Evolutionary conservation across 192 early-diverging fungal genomes (phyloP), one percentile per base, ranked within the genome.

Genomic region (Kappamyces sp.): DNA sequence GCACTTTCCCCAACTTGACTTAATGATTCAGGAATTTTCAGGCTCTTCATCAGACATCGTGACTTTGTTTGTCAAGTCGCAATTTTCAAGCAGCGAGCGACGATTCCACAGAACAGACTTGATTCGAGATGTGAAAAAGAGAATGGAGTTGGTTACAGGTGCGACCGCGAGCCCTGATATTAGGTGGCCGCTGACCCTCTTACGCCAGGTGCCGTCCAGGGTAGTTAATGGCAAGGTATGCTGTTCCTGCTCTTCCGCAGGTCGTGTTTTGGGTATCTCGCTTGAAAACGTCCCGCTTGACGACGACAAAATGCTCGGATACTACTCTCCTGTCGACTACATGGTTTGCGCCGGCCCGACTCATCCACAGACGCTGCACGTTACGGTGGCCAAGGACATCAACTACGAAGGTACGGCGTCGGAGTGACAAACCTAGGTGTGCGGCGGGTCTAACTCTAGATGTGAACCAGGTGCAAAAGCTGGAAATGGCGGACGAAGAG

Each of bases 71-170:
- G 87, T 98, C 10, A 82, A 86, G 38, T 88, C 84, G 62, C 84
- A 91, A 40, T 87, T 83, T 58, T 77, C 86, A 55, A 75, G 78
- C 52, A 89, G 90, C 8, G 95, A 98, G 76, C 77, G 93, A 50
- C 81, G 95, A 2, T 89, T 98, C 55, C 87, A 90, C 55, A 88
- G 84, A 61, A 71, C 74, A 8, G 55, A 84, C 13, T 82, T 83
- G 7, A 87, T 94, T 54, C 62, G 64, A 15, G 65, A 77, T 35
- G 62, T 94, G 36, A 93, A 90, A 80, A 72, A 77, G 40, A 87
- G 90, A 52, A 76, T 99, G 3, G 92, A 92, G 55, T 86, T 91
- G 12, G 91, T 99, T 43, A 95, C 93, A 1, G 96, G 96, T 36
- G 86, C 95, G 31, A 84, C 88, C 13, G 63, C 79, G 6, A n/a